A percentile compares a stretch with the other conserved stretches of the same genome.
Conservation (phyloP, 495 filamentous ascomycete genomes). For the Halenospora varia region DNA sequence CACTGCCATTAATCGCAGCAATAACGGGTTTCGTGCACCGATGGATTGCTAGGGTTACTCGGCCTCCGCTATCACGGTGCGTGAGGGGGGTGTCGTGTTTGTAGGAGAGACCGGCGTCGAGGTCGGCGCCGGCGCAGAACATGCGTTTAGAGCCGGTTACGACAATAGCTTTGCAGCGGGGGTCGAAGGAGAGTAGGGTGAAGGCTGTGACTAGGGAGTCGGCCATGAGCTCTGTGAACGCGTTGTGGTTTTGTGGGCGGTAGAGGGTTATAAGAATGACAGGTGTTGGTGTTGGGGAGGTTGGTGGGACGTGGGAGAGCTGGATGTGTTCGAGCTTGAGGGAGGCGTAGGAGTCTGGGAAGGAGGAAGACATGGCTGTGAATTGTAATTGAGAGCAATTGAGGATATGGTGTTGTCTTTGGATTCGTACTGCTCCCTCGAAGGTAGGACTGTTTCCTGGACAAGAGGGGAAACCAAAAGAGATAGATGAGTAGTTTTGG, state of each 20-base stretch:
- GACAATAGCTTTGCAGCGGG: constrained; percentile 53
- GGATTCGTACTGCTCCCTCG: too few species aligned
- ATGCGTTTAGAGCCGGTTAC: constrained; percentile 52
- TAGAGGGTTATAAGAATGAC: constrained; percentile 53
- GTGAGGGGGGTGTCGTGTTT: constrained; percentile 6
- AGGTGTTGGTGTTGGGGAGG: constrained; percentile 45
- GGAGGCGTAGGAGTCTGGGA: constrained; percentile 31
- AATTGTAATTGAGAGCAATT: not conserved
- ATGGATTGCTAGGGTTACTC: constrained; percentile 55
- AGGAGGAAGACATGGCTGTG: constrained; percentile 17
- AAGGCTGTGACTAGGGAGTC: constrained; percentile 50
- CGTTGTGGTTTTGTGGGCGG: constrained; percentile 58
- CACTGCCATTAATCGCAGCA: constrained; percentile 60
- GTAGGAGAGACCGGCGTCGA: constrained; percentile 44
- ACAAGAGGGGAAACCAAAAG: too few species aligned
- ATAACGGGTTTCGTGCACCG: constrained; percentile 61
- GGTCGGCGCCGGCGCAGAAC: constrained; percentile 65
- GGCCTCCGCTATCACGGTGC: constrained; percentile 45
- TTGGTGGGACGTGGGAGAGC: constrained; percentile 47
- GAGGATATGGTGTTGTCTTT: too few species aligned
- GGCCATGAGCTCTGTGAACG: constrained; percentile 55
- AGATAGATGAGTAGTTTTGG: too few species aligned
- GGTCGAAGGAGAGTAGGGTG: constrained; percentile 48
- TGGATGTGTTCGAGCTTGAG: constrained; percentile 37
- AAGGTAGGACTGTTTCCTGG: too few species aligned